Base-by-base conservation (phyloP, 768 basidiomycete species). In the Collybia nuda region DNA sequence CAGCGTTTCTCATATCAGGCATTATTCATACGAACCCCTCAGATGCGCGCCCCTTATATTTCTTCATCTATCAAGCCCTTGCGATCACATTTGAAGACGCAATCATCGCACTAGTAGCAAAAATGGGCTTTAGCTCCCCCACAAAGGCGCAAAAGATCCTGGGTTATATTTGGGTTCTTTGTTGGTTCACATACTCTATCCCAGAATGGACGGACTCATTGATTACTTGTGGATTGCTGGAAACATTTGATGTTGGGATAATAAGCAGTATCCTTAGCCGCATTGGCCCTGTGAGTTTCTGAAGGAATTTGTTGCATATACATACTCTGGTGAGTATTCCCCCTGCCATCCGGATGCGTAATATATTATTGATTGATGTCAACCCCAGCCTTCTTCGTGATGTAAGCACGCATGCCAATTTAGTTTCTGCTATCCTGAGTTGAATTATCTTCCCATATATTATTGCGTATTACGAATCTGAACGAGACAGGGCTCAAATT, bases 71-170 rank as follows among this genome's bases (percentile, higher is more conserved):
- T 2, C 69, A 70, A 50, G 69, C 69, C 3, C 44, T 63, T 3
- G 70, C 55, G 2, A 72, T 76, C 35, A 68, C 66, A n/a, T 40
- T 67, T 21, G 75, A 76, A 52, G 67, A 64, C 44, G 23, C 50
- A 1, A 52, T 69, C 22, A 50, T 72, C 22, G 21, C 14, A 18
- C 24, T 48, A 9, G 47, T 23, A 15, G 15, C 14, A 15, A 40
- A 39, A 7, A 2, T 17, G n/a, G 47, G 47, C 6, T 7, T 24
- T 7, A 17, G n/a, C 3, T 2, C 2, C 3, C 8, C 45, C 6
- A 40, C 2, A 17, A 7, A 1, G 7, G 8, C 21, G 15, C 21
- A 26, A 23, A 48, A 28, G 14, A 17, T 18, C 15, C 35, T 47
- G 5, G 47, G 47, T 12, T 39, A 40, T 19, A 17, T 29, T 15